Conservation (phyloP, 2,329 filamentous ascomycete genomes). For the Lasiodiplodia hormozganensis region DNA sequence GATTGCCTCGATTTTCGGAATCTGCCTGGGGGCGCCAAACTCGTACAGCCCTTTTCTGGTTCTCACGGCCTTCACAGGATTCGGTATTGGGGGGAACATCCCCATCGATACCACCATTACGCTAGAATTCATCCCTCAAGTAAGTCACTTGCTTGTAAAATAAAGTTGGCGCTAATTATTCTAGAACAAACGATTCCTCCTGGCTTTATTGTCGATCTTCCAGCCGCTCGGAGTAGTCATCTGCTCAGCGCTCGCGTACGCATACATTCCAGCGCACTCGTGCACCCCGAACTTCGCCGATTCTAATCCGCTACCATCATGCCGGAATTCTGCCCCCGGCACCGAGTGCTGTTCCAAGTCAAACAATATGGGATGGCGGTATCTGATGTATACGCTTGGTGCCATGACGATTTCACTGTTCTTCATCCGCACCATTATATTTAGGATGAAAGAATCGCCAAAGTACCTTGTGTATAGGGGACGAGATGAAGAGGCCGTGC, state of each 20-base stretch:
- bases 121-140: slow-evolving; percentile 60
- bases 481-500: slow-evolving; percentile 59
- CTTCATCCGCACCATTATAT: slow-evolving; percentile 60
- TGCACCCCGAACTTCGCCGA: slow-evolving; percentile 61
- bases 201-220: slow-evolving; percentile 62
- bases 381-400: slow-evolving; percentile 51
- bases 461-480: slow-evolving; percentile 65
- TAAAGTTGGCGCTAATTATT: not conserved
- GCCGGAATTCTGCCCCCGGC: slow-evolving; percentile 44
- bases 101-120: slow-evolving; percentile 64
- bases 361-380: slow-evolving; percentile 56
- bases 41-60: slow-evolving; percentile 60
- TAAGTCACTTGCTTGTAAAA: not conserved
- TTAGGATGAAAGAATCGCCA: slow-evolving; percentile 65
- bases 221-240: slow-evolving; percentile 63
- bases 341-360: slow-evolving; percentile 45
- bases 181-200: slow-evolving; percentile 58
- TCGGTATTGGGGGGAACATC: slow-evolving; percentile 62
- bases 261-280: slow-evolving; percentile 59
- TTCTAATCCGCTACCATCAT: slow-evolving; percentile 52
- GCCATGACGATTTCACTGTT: slow-evolving; percentile 53
- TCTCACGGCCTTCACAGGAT: slow-evolving; percentile 62
- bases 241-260: slow-evolving; percentile 59
- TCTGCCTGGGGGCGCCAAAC: slow-evolving; percentile 58
- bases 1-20: slow-evolving; percentile 61